Percentiles rank a stretch among this genome's conserved stretches.
phyloP scores from a whole-genome alignment of 2,329 filamentous ascomycete species.

The Alternaria sp. region DNA sequence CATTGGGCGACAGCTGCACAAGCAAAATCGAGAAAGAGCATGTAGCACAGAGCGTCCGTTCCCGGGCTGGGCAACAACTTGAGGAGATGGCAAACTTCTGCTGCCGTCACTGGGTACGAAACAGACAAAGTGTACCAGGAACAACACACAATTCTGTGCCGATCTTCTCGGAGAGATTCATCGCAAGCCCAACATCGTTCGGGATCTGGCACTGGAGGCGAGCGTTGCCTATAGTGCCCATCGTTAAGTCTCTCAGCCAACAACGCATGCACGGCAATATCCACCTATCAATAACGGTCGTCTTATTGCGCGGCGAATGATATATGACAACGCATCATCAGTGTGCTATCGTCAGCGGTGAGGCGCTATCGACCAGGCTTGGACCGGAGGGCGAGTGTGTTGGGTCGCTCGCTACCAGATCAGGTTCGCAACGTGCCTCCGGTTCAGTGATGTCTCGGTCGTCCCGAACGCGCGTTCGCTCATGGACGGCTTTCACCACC shows the following conservation, averaged over 20 bases:
- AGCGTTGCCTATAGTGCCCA: slow-evolving; percentile 8
- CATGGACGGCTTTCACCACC: neutral
- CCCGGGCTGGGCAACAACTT: neutral
- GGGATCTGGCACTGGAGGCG: slow-evolving; percentile 2
- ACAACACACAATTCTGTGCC: neutral
- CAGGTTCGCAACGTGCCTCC: slow-evolving; percentile 3
- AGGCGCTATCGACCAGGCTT: slow-evolving; percentile 10
- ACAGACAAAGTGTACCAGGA: neutral
- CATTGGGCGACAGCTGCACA: neutral
- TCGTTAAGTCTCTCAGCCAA: slow-evolving; percentile 7
- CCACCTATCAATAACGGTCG: slow-evolving; percentile 8
- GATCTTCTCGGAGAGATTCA: neutral
- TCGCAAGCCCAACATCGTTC: slow-evolving; percentile 3
- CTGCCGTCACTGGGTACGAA: neutral
- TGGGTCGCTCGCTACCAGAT: slow-evolving; percentile 19
- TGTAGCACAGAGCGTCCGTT: no score
- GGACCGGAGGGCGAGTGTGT: slow-evolving; percentile 10
- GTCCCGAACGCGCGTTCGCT: slow-evolving; percentile 5
- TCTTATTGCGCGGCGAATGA: slow-evolving; percentile 16
- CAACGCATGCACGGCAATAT: slow-evolving; percentile 9
- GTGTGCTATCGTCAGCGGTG: slow-evolving; percentile 16
- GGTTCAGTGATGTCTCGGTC: slow-evolving; percentile 15
- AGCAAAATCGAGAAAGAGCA: neutral
- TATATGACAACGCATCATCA: slow-evolving; percentile 10
- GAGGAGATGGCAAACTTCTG: neutral